Evolutionary conservation across 441 rosid species (phyloP), one percentile per base, ranked within the genome.

Genomic region (Erodium moschatum): DNA sequence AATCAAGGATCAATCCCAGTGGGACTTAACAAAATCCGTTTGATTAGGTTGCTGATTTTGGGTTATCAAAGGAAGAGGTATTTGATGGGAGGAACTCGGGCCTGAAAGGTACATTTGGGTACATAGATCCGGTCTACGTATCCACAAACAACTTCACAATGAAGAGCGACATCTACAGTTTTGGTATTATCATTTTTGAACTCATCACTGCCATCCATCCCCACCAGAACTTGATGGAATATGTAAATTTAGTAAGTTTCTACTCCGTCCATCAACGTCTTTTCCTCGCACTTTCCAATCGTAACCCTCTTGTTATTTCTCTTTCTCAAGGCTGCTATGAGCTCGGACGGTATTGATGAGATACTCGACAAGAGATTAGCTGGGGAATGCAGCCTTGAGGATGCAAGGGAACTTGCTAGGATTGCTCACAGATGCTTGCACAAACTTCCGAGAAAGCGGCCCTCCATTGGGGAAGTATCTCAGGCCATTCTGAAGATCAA

Each of bases 121-220:
- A 94, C 80, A 85, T 91, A 67, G 99, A 91, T 76, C 97, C 96
- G 0, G 79, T 74, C 4, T 91, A 94, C 78, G 82, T 94, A 52
- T 83, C 97, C 3, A 87, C 97, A 8, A 88, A 81, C 84, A 82
- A 86, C 78, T 89, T 85, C 83, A 94, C 96, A 10, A 80, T 74
- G 83, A 89, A 91, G 80, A 91, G 99, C 46, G 99, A 89, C 80
- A 81, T 89, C 74, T 91, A 86, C 75, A 88, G 99, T 80, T 87
- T 91, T 21, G 99, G 99, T 16, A 78, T 94, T 46, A 86, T 94
- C 78, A 84, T 89, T 42, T 88, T 91, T 29, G 97, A 94, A 75
- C 96, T 94, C 72, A 86, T 94, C 46, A 87, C 99, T 13, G 96
- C 94, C 40, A 94, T 89, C 62, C 97, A 91, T 65, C 97, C 97